Conservation (phyloP, 2,329 filamentous ascomycete genomes). For the Sarocladium brachiariae region DNA sequence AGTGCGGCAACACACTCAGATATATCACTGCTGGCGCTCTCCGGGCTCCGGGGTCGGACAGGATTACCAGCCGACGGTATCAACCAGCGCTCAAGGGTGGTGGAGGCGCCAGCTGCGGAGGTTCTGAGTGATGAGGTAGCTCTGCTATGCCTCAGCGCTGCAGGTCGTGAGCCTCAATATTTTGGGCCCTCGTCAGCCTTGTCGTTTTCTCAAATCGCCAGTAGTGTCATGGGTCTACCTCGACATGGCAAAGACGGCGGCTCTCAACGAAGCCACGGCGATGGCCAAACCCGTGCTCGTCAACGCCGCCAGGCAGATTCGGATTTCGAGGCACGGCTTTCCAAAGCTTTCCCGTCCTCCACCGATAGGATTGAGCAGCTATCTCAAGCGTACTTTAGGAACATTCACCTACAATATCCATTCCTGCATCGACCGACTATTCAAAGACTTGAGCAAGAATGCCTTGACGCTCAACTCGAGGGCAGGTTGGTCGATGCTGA, state of each 20-base stretch:
- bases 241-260: background rate
- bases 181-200: conserved; percentile 29
- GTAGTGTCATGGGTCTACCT: conserved; percentile 7
- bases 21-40: background rate
- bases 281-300: background rate
- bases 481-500: background rate
- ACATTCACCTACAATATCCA: conserved; percentile 30
- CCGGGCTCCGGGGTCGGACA: background rate
- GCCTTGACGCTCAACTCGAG: background rate
- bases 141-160: conserved; percentile 23
- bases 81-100: background rate
- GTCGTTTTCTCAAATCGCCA: conserved; percentile 23
- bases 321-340: background rate
- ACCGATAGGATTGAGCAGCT: conserved; percentile 8
- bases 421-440: conserved; percentile 28
- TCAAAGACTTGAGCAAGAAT: background rate
- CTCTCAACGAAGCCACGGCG: background rate
- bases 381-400: conserved; percentile 27
- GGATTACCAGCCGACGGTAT: too few relatives aligned
- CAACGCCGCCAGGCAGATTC: background rate
- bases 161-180: conserved; percentile 28
- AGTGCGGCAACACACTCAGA: background rate
- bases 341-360: background rate
- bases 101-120: background rate
- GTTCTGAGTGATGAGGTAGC: conserved; percentile 10